Percentiles rank a stretch among this genome's conserved stretches.
Conservation (phyloP, 306 rosid genomes). For the Carpinus fangiana region DNA sequence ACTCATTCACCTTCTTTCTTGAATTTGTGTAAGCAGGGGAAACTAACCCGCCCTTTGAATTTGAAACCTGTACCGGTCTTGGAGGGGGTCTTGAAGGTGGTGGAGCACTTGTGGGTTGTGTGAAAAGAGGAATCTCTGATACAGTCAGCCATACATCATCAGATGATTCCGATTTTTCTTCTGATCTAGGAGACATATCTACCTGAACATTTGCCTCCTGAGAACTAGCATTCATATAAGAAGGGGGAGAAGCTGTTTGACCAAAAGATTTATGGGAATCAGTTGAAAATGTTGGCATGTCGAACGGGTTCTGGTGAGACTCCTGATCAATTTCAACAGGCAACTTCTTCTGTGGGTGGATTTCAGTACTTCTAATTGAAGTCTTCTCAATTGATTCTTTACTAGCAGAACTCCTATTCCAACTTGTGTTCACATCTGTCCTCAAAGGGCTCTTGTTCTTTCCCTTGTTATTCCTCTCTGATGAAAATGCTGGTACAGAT, state of each 20-base stretch:
- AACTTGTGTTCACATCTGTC: constrained; percentile 43
- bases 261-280: constrained; percentile 58
- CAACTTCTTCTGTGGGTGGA: constrained; percentile 51
- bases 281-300: constrained; percentile 60
- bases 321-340: constrained; percentile 53
- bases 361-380: constrained; percentile 59
- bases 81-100: constrained; percentile 99
- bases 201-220: constrained; percentile 49
- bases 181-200: constrained; percentile 62
- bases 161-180: constrained; percentile 55
- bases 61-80: constrained; percentile 66
- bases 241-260: constrained; percentile 68
- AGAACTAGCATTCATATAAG: constrained; percentile 41
- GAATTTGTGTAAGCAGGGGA: constrained; percentile 46
- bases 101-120: constrained; percentile 93
- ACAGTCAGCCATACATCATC: constrained; percentile 90
- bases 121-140: constrained; percentile 88
- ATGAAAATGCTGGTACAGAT: constrained; percentile 73
- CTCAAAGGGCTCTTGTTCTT: constrained; percentile 57
- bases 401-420: constrained; percentile 38
- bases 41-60: constrained; percentile 43
- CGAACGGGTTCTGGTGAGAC: constrained; percentile 56
- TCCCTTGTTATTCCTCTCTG: constrained; percentile 59
- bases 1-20: constrained; percentile 61
- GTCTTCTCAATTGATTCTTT: constrained; percentile 57